Evolutionary conservation across 495 filamentous ascomycete species (phyloP), one percentile per base, ranked within the genome.

Genomic region (Pseudotulostoma volvatum): DNA sequence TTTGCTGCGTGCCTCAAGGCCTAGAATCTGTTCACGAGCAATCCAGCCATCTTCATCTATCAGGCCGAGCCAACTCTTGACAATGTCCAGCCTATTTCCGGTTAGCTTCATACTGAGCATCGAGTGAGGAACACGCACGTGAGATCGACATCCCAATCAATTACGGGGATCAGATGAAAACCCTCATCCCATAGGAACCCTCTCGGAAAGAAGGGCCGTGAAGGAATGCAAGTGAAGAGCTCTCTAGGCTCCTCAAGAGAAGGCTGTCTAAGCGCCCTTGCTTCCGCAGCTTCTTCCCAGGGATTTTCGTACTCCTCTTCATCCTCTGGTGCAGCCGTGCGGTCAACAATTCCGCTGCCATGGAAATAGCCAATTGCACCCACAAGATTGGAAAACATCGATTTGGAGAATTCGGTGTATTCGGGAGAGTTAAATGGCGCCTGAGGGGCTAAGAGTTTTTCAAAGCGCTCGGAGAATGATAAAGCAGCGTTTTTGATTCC

Each of bases 21-120:
- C 90, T 7, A 97, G 71, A 38, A 97, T 97, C 58, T 96, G 92
- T 57, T 97, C 90, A 31, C 90, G 81, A 3, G 74, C 84, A 60
- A 97, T 96, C 90, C 90, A 97, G 34, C 90, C 90, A 52, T 96
- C 86, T 31, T 90, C 85, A 48, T 97, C 90, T 70, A 95, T 92
- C 3, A 93, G 69, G 41, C 77, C 83, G 58, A 93, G 84, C 92
- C 92, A 97, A 56, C 81, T 92, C 63, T 81, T 84, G 39, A 96
- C 76, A 41, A 96, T 81, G 41, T 94, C 84, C 16, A 97, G 77
- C 0, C 67, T 73, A 17, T 4, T 20, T 20, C 9, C 21, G 28
- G 35, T 44, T 18, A 43, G 46, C 13, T 7, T 20, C 2, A 21
- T 35, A 7, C 4, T 25, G 17, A 20, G 23, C 18, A 2, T 17